Evolutionary conservation across 768 basidiomycete genomes (phyloP), one percentile per base, ranked within the genome.

Genomic region (Tylopilus rubrobrunneus): DNA sequence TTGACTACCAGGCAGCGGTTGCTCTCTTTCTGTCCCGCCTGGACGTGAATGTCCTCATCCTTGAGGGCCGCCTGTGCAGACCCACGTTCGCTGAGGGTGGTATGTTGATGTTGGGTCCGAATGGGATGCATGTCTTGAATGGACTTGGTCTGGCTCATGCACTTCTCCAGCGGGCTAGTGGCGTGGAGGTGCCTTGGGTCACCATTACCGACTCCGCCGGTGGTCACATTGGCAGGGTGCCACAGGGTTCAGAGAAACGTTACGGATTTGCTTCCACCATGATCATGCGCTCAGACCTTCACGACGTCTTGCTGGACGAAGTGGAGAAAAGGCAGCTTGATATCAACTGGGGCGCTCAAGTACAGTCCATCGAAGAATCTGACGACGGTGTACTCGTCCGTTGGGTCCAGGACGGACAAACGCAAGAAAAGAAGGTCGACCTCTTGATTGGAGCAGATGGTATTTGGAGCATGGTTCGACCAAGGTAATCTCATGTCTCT

Each of bases 281-380:
- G 53, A 39, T 66, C 44, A 55, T 60, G 56, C 65, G 67, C 40
- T 69, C 67, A 34, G 69, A 71, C 44, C 54, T 65, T 6, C 58
- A 71, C n/a, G 65, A 69, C 27, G 63, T 71, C 34, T 51, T 69
- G n/a, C 54, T 69, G 36, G 64, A 70, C 41, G 61, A 62, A 37
- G 59, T 67, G 9, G 60, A 70, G 51, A 60, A 46, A 21, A 53
- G 27, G 17, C 29, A 45, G 39, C 43, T 69, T 23, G 43, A 58
- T 7, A 7, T 69, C 40, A 57, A 39, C 17, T 68, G 68, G 66
- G 47, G 37, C n/a, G 56, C 64, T 12, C 67, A 55, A 21, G 58
- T 69, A 33, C 52, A 54, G 39, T 67, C 56, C 41, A 48, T 58
- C 25, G 60, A 68, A 33, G 68, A 69, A 48, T 55, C 12, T 10